These are phyloP conservation scores for Didymella exigua DNA, from an alignment of 2,329 filamentous ascomycete genomes.

Conservation along the genomic window DNA sequence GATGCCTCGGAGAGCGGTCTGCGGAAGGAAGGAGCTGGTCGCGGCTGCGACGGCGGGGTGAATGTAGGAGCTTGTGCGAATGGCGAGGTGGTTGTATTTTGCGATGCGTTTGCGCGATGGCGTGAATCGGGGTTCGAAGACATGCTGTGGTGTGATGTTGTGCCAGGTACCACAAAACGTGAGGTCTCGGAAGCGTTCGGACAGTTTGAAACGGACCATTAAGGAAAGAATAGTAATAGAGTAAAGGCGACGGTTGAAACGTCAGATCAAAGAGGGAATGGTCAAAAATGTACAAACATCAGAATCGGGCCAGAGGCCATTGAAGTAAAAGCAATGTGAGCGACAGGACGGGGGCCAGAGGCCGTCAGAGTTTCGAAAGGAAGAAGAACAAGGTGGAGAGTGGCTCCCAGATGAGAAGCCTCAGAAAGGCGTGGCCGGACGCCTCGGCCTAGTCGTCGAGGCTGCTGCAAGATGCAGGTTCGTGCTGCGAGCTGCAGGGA, in stretches of 20 bases:
- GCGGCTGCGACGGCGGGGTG: slow-evolving; percentile 32
- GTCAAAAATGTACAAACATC: slow-evolving; percentile 44
- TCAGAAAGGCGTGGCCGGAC: slow-evolving; percentile 27
- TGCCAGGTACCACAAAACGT: slow-evolving; percentile 30
- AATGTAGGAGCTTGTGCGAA: slow-evolving; percentile 40
- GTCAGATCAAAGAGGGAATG: slow-evolving; percentile 38
- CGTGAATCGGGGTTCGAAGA: slow-evolving; percentile 32
- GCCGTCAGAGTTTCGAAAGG: slow-evolving; percentile 43
- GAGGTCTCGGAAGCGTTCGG: slow-evolving; percentile 29
- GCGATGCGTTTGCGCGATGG: slow-evolving; percentile 33
- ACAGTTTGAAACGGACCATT: slow-evolving; percentile 38
- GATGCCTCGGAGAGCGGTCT: slow-evolving; percentile 48
- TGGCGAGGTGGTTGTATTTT: slow-evolving; percentile 31
- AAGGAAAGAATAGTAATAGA: slow-evolving; percentile 31
- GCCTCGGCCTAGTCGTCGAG: slow-evolving; percentile 21
- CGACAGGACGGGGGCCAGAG: slow-evolving; percentile 39
- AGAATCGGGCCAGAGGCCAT: too few relatives aligned
- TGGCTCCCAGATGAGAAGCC: slow-evolving; percentile 39
- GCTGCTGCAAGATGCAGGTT: slow-evolving; percentile 43
- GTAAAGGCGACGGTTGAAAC: slow-evolving; percentile 31
- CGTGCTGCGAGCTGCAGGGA: slow-evolving; percentile 34
- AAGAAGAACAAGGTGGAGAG: slow-evolving; percentile 37
- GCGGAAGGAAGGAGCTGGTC: slow-evolving; percentile 41
- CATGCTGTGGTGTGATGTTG: slow-evolving; percentile 36
- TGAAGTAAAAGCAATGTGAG: too few relatives aligned